Evolutionary conservation across 169 alveolate genomes (phyloP).

Genomic region (Plasmodium berghei): DNA sequence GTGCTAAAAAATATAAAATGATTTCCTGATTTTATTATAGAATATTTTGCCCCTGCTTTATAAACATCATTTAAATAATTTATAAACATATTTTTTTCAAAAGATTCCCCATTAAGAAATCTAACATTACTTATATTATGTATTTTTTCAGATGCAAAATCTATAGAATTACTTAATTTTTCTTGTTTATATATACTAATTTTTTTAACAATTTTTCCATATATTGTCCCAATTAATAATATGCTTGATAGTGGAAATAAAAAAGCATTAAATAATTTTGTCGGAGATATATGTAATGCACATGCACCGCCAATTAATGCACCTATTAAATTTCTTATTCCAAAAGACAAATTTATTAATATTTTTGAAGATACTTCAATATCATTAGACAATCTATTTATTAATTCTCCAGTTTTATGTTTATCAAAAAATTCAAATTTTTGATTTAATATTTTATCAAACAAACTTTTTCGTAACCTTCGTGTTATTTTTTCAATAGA

Average conservation of each 20-base stretch:
- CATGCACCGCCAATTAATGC: conserved; percentile 61
- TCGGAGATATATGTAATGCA: conserved; percentile 73
- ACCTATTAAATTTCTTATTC: conserved; percentile 58
- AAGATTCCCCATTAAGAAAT: conserved; percentile 55
- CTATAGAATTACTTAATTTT: conserved; percentile 51
- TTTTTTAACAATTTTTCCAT: conserved; percentile 48
- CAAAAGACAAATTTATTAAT: conserved; percentile 66
- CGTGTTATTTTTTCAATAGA: conserved; percentile 75
- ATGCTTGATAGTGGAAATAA: conserved; percentile 43
- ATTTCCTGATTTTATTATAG: conserved; percentile 56
- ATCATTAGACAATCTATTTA: conserved; percentile 77
- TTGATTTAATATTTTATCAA: conserved; percentile 75
- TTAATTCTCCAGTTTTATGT: conserved; percentile 76
- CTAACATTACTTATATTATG: conserved; percentile 50
- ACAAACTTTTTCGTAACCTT: conserved; percentile 76
- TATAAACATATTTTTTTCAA: conserved; percentile 58
- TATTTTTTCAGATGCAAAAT: conserved; percentile 65
- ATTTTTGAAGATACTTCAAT: conserved; percentile 76
- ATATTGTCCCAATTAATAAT: conserved; percentile 55
- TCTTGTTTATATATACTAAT: conserved; percentile 56
- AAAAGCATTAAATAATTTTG: conserved; percentile 41
- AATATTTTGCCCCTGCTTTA: conserved; percentile 44
- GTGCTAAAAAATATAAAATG: conserved; percentile 62
- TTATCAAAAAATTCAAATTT: conserved; percentile 77
- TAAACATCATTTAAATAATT: conserved; percentile 70